phyloP scores from a whole-genome alignment of 1,284 basidiomycete species.

The Amylostereum areolatum region DNA sequence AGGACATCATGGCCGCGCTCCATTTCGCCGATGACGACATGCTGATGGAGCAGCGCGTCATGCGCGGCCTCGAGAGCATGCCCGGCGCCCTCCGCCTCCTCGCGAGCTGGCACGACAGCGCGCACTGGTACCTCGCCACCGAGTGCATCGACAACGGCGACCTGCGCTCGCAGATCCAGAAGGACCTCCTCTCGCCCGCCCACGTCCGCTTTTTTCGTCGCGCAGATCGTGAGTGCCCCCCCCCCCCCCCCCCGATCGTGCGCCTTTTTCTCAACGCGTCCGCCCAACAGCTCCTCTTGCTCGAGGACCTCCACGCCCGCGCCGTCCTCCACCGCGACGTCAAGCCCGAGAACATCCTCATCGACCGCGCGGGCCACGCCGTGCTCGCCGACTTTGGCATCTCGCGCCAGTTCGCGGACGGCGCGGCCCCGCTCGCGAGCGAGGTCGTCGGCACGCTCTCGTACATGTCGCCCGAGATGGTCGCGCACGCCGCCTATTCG shows the following conservation, averaged over 20 bases:
- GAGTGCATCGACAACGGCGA: conserved; percentile 7
- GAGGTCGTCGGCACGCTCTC: neutral
- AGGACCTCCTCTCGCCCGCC: neutral
- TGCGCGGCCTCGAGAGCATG: neutral
- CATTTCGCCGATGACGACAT: too few relatives aligned
- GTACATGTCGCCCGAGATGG: conserved; percentile 2
- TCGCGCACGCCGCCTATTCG: neutral
- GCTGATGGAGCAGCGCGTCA: conserved; percentile 1
- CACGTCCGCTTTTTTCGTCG: neutral
- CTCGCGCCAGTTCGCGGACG: neutral
- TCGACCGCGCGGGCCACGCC: neutral
- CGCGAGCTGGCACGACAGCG: conserved; percentile 7
- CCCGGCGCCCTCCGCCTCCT: conserved; percentile 1
- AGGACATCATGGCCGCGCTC: conserved; percentile 3
- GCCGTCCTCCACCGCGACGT: conserved; percentile 1
- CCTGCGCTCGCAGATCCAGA: conserved; percentile 1
- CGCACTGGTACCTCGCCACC: conserved; percentile 6
- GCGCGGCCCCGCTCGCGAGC: neutral
- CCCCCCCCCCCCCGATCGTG: too few relatives aligned
- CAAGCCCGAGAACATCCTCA: conserved; percentile 1
- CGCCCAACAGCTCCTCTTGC: neutral
- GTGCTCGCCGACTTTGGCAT: neutral
- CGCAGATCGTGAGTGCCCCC: conserved; percentile 2
- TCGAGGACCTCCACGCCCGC: neutral
- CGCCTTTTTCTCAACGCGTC: neutral